Percentiles rank a stretch among this genome's conserved stretches.
Evolutionary conservation across 768 basidiomycete species (phyloP).

Genomic region (Macrocybe gigantea): DNA sequence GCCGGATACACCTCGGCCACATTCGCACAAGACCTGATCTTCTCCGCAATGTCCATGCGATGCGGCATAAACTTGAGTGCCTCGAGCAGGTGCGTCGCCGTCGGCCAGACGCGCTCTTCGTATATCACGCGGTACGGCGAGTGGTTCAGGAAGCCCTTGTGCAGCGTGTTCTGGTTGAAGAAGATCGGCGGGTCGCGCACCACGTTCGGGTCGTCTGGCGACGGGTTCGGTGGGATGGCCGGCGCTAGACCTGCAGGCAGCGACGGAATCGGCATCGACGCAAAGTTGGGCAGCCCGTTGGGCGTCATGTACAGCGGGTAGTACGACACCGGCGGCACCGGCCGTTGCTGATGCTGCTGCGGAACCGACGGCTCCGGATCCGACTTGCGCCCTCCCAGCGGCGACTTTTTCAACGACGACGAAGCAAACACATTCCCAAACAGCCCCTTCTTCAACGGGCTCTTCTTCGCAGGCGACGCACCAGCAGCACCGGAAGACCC

Average conservation of each 20-base stretch:
- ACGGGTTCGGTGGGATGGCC: background rate
- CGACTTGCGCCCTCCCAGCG: no score
- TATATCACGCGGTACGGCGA: constrained; percentile 60
- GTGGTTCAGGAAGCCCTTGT: constrained; percentile 55
- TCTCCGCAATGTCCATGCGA: constrained; percentile 48
- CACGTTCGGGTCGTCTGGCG: background rate
- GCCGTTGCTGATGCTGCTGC: no score
- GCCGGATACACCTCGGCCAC: constrained; percentile 32
- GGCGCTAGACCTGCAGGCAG: background rate
- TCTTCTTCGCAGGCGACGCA: no score
- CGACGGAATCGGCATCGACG: no score
- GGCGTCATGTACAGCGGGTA: no score
- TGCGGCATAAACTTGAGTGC: constrained; percentile 60
- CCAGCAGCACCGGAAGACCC: no score
- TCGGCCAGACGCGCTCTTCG: constrained; percentile 51
- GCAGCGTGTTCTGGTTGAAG: constrained; percentile 35
- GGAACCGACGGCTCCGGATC: no score
- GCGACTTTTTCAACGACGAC: no score
- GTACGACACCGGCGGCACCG: no score
- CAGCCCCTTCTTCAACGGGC: no score
- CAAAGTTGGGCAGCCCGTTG: no score
- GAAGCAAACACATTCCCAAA: no score
- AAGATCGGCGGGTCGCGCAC: constrained; percentile 22
- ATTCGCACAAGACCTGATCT: constrained; percentile 38
- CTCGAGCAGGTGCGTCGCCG: constrained; percentile 71